Base-by-base conservation (phyloP, 2,329 filamentous ascomycete genomes). In the Sphaerulina musiva region DNA sequence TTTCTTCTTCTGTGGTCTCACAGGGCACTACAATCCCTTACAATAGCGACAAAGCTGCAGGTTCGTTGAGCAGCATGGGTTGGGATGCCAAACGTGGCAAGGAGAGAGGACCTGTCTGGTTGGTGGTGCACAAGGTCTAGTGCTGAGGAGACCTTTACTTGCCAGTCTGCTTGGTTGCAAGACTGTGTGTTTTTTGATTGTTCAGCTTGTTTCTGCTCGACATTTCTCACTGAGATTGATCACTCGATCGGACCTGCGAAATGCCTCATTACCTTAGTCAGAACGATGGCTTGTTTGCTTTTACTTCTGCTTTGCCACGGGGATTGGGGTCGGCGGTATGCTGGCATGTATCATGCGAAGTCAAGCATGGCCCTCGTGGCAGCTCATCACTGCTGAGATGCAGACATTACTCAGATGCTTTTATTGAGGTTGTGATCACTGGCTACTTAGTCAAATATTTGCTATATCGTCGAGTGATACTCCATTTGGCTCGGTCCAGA, bases 91-190 rank as follows among this genome's bases (percentile, higher is more conserved):
- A 61, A 62, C 52, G 67, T 2, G 67, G 69, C 5, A 56, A 45
- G 2, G 51, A 44, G 14, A 50, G 66, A 51, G 66, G 68, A 20
- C 69, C 69, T 34, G 68, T 71, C n/a, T 69, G 68, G 67, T 53
- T 68, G 54, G 61, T 67, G 23, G 56, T 70, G 45, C 66, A 69
- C 52, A 65, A 65, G 59, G 59, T 51, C 20, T 66, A 56, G 61
- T 41, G 9, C 26, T 5, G 26, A 29, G 2, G 26, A 29, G 26
- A 29, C 26, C 2, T 29, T 1, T 20, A 3, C 14, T 10, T 38
- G 34, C 34, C 10, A 12, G 34, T 9, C n/a, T 36, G 34, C 3
- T 8, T 36, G 34, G 4, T 3, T 38, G 6, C 12, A 4, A 4
- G 34, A 11, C 12, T n/a, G n/a, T 38, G 34, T 11, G 3, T 2